These are phyloP conservation scores for Nemania diffusa DNA, from an alignment of 2,329 filamentous ascomycete species.

Conservation along the genomic window DNA sequence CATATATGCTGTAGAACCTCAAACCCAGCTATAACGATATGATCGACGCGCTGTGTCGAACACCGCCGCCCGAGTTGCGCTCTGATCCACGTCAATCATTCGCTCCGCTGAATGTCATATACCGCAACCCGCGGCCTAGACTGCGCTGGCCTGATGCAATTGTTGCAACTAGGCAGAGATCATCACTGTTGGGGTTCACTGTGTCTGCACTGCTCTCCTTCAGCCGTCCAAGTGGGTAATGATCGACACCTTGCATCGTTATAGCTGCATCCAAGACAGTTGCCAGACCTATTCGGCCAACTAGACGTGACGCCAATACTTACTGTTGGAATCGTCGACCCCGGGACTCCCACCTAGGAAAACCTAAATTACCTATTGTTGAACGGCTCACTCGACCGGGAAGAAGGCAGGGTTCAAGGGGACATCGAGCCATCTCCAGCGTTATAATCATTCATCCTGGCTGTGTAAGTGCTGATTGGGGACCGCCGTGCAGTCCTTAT, in stretches of 20 bases:
- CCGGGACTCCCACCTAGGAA: constrained; percentile 1
- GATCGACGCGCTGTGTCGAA: constrained; percentile 24
- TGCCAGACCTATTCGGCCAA: constrained; percentile 16
- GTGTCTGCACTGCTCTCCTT: constrained; percentile 21
- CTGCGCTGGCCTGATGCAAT: constrained; percentile 22
- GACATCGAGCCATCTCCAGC: constrained; percentile 8
- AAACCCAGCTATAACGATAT: constrained; percentile 19
- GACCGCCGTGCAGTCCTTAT: background rate
- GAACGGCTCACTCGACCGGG: constrained; percentile 1
- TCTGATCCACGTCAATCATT: constrained; percentile 7
- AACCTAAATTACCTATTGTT: background rate
- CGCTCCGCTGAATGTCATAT: constrained; percentile 3
- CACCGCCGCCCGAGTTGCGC: constrained; percentile 29
- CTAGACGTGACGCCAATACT: constrained; percentile 15
- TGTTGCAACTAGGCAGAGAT: constrained; percentile 30
- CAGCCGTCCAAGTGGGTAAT: constrained; percentile 25
- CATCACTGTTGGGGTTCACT: constrained; percentile 14
- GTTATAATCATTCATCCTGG: background rate
- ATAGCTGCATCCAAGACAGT: constrained; percentile 23
- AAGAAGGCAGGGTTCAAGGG: background rate
- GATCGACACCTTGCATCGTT: constrained; percentile 32
- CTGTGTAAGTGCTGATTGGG: constrained; percentile 7
- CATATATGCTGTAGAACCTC: constrained; percentile 22
- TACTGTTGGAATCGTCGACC: constrained; percentile 9
- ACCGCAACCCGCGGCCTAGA: constrained; percentile 18